Conservation (phyloP, 202 grass and related monocot genomes). For the Bolboschoenoplectus hybrid region DNA sequence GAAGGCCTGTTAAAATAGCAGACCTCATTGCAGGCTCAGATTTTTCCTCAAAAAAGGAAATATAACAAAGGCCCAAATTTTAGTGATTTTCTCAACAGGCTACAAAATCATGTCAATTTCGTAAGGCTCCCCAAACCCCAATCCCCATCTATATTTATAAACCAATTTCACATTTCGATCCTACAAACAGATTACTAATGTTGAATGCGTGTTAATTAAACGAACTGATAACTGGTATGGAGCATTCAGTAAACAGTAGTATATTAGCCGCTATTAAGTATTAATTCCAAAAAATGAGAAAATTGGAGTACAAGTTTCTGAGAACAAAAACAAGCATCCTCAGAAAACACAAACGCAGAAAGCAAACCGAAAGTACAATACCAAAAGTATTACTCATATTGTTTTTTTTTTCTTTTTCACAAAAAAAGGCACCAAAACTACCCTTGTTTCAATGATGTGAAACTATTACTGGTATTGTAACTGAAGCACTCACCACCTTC, state of each 20-base stretch:
- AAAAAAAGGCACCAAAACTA: not conserved
- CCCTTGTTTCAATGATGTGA: not conserved
- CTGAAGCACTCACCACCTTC: not conserved
- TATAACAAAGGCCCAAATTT: not conserved
- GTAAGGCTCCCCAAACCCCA: not conserved
- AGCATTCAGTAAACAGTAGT: not conserved
- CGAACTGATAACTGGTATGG: not conserved
- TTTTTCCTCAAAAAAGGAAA: not conserved
- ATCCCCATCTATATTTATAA: not conserved
- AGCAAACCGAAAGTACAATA: not conserved
- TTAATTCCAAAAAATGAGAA: conserved; percentile 7
- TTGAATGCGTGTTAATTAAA: not conserved
- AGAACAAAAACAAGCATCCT: conserved; percentile 18
- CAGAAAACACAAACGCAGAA: not conserved
- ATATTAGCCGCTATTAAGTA: conserved; percentile 10
- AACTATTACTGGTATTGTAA: not conserved
- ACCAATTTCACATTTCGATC: not conserved
- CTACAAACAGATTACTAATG: not conserved
- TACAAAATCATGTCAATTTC: not conserved
- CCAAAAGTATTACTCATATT: not conserved
- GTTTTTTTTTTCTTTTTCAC: not conserved
- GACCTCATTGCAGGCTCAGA: not conserved
- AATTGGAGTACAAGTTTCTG: not conserved
- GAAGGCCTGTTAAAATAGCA: not conserved
- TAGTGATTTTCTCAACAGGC: not conserved